Evolutionary conservation across 495 filamentous ascomycete species (phyloP).

Genomic region (Hypoxylon trugodes): DNA sequence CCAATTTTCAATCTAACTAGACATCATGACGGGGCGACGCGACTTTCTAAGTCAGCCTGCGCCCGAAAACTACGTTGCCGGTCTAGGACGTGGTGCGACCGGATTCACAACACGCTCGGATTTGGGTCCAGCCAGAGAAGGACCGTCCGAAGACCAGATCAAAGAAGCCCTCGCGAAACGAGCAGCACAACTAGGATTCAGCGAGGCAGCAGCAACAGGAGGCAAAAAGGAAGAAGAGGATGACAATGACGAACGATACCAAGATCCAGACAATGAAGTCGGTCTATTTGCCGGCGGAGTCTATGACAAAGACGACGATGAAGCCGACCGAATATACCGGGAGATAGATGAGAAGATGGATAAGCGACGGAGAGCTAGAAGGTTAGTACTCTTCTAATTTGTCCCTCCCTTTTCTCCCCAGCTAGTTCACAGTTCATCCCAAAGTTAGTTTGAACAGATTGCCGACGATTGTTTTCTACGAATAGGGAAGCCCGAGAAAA

Average conservation of each 20-base stretch:
- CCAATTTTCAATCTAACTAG: background rate
- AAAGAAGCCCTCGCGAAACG: conserved; percentile 95
- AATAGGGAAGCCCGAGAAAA: conserved; percentile 94
- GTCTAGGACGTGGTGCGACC: conserved; percentile 95
- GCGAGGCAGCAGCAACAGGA: conserved; percentile 77
- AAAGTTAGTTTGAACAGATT: conserved; percentile 78
- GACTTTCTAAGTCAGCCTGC: conserved; percentile 92
- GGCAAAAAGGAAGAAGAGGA: conserved; percentile 82
- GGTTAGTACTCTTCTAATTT: conserved; percentile 73
- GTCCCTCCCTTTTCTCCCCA: conserved; percentile 25
- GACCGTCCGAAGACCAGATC: conserved; percentile 96
- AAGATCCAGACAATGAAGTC: conserved; percentile 97
- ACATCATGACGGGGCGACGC: conserved; percentile 76
- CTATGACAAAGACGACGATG: conserved; percentile 96
- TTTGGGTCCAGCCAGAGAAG: conserved; percentile 94
- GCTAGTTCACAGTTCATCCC: conserved; percentile 74
- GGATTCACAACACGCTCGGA: conserved; percentile 98
- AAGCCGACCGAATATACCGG: conserved; percentile 94
- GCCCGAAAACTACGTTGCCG: conserved; percentile 98
- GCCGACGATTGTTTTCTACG: conserved; percentile 73
- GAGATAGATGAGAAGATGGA: conserved; percentile 98
- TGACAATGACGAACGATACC: conserved; percentile 86
- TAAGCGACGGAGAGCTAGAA: conserved; percentile 80
- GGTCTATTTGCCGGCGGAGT: conserved; percentile 93
- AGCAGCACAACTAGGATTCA: conserved; percentile 80